These are phyloP conservation scores for Gautieria morchelliformis DNA, from an alignment of 768 basidiomycete genomes.

Conservation along the genomic window DNA sequence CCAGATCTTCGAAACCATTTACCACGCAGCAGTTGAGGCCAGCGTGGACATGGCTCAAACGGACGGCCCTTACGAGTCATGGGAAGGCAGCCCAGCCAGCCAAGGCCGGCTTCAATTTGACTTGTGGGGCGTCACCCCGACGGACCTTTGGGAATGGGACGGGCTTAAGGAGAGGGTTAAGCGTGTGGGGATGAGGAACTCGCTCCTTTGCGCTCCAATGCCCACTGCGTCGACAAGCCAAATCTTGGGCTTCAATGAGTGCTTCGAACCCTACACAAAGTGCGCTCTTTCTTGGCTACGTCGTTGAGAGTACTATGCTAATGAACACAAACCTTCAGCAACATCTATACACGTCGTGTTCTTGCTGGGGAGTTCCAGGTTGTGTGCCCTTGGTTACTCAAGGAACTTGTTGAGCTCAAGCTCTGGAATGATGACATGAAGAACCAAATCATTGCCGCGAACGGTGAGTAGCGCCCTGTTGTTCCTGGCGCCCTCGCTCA, in stretches of 20 bases:
- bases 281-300: constrained; percentile 22
- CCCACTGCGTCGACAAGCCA: constrained; percentile 98
- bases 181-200: constrained; percentile 73
- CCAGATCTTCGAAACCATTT: constrained; percentile 98
- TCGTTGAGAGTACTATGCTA: neutral
- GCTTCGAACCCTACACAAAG: constrained; percentile 98
- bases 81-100: constrained; percentile 82
- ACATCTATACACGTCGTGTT: constrained; percentile 97
- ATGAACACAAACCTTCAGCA: constrained; percentile 37
- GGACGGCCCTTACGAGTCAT: constrained; percentile 83
- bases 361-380: constrained; percentile 99
- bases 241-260: constrained; percentile 97
- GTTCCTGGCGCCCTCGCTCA: constrained; percentile 17
- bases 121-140: constrained; percentile 88
- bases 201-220: constrained; percentile 91
- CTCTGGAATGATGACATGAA: constrained; percentile 99
- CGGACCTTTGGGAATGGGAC: constrained; percentile 90
- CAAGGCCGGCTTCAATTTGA: constrained; percentile 89
- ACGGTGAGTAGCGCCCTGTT: constrained; percentile 32
- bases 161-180: constrained; percentile 77
- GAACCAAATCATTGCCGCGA: constrained; percentile 97
- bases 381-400: constrained; percentile 98
- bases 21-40: constrained; percentile 88
- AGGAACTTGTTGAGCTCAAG: constrained; percentile 89
- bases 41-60: constrained; percentile 76